Percentiles rank a stretch among this genome's conserved stretches.
Evolutionary conservation across 1,139 yeast species (phyloP).

Genomic region (Diutina sp.): DNA sequence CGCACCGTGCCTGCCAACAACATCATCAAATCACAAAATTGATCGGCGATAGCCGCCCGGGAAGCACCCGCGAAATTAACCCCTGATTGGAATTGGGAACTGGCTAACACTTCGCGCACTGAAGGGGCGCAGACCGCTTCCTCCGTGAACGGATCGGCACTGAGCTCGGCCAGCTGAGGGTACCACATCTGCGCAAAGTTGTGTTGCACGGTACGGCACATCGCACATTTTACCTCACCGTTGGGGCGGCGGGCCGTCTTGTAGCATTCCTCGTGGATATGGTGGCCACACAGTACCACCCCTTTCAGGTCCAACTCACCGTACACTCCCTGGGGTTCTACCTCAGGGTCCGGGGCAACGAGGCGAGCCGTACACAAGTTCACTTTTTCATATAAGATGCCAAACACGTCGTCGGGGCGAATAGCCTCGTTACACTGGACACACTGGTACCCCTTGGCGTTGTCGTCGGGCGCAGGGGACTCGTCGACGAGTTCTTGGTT

Average conservation of each 20-base stretch:
- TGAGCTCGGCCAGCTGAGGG: neutral
- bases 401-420: neutral
- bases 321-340: neutral
- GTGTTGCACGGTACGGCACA: neutral
- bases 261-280: neutral
- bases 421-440: neutral
- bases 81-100: neutral
- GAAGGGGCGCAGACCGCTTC: neutral
- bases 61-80: neutral
- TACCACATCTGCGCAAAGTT: neutral
- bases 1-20: neutral
- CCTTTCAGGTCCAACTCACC: neutral
- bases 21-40: neutral
- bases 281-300: neutral
- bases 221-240: neutral
- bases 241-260: neutral
- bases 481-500: slow-evolving; percentile 8
- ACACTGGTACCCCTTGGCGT: neutral
- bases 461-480: neutral
- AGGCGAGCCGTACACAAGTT: neutral
- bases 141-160: neutral
- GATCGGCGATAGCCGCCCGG: neutral
- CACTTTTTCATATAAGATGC: neutral
- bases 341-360: neutral
- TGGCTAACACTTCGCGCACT: neutral